Conservation (phyloP, 2,329 filamentous ascomycete species). For the Ophiostoma piceae region DNA sequence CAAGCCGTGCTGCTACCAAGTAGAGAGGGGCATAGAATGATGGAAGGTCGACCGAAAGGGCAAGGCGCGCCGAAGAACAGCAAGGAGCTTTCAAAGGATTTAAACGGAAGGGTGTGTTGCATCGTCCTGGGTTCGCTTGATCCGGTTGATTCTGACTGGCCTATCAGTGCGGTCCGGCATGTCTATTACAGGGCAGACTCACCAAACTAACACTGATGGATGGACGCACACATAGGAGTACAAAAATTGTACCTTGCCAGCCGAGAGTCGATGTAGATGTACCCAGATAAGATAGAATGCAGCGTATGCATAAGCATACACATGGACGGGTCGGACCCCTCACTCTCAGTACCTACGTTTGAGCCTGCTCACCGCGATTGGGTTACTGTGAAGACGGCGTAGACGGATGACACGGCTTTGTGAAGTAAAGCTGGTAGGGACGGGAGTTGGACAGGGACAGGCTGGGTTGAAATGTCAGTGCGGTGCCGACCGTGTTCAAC, state of each 20-base stretch:
- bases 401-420: neutral
- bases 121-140: neutral
- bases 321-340: neutral
- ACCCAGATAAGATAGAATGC: neutral
- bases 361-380: neutral
- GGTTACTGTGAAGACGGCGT: neutral
- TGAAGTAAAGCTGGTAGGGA: neutral
- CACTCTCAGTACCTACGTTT: neutral
- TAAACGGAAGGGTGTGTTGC: neutral
- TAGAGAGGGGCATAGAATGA: neutral
- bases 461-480: neutral
- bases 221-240: neutral
- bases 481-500: neutral
- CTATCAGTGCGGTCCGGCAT: neutral
- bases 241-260: neutral
- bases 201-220: neutral
- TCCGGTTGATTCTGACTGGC: neutral
- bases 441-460: neutral
- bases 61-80: neutral
- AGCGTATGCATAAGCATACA: neutral
- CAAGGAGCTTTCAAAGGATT: neutral
- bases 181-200: neutral
- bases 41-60: neutral
- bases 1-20: constrained; percentile 7
- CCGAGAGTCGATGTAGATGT: neutral